These are phyloP conservation scores for Blepharisma undulans DNA, from an alignment of 169 alveolate species.

Conservation along the genomic window DNA sequence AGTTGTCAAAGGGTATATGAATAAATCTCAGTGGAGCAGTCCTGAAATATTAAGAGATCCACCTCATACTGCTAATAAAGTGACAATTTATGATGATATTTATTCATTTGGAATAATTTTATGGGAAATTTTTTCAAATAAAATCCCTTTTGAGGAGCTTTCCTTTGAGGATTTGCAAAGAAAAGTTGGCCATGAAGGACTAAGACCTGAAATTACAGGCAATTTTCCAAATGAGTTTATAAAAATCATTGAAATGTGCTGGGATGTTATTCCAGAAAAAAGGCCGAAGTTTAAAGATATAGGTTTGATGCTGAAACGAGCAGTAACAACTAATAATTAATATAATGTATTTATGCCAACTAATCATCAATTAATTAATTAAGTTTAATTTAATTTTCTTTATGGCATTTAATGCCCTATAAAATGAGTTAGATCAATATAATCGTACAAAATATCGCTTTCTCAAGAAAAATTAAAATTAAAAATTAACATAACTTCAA, in stretches of 20 bases:
- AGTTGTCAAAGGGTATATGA: background rate
- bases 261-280: background rate
- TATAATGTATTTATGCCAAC: too few relatives aligned
- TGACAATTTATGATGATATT: background rate
- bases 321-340: too few relatives aligned
- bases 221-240: background rate
- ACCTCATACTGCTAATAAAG: background rate
- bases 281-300: background rate
- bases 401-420: background rate
- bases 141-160: background rate
- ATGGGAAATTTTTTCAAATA: conserved; percentile 13
- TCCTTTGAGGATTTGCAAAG: background rate
- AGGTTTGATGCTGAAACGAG: too few relatives aligned
- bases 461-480: background rate
- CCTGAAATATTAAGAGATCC: conserved; percentile 6
- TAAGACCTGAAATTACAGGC: background rate
- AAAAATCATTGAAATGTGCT: background rate
- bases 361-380: too few relatives aligned
- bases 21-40: background rate
- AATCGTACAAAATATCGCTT: background rate
- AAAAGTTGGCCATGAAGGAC: background rate
- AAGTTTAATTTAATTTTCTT: too few relatives aligned
- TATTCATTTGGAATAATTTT: conserved; percentile 2
- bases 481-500: background rate
- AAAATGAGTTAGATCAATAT: background rate